Evolutionary conservation across 495 filamentous ascomycete species (phyloP), one percentile per base, ranked within the genome.

Genomic region (Tetracladium setigerum): DNA sequence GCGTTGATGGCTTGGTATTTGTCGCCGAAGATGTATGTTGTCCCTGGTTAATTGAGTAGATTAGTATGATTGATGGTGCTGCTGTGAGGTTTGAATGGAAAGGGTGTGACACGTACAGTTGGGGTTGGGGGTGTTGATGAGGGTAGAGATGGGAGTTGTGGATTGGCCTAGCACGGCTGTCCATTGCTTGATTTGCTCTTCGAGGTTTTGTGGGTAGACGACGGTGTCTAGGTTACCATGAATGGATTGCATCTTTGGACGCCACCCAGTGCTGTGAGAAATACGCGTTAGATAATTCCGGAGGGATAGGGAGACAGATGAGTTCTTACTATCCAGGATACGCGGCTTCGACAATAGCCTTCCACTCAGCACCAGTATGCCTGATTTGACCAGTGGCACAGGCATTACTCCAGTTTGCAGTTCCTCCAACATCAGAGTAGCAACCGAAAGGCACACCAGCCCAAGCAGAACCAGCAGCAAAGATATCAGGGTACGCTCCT

Each of bases 401-500:
- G 27, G 58, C 59, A 18, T 60, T 51, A 48, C 65, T 72, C 73
- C 72, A 75, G 5, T 59, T 62, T 27, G 64, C 62, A 14, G 67
- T 68, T 19, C 64, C 56, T 1, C 65, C 46, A 16, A 36, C 37
- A 38, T 38, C 52, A 3, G 58, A 48, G 59, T 80, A 82, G 65
- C 80, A 83, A 7, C 78, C 79, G 22, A 72, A 77, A 9, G 79
- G 64, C 1, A 84, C 77, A 16, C 80, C 80, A 5, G 76, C 64
- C 61, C 80, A 83, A 32, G 65, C 78, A 8, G 67, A 70, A 9
- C 65, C 68, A 12, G 61, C 67, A 2, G 61, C 65, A 39, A 71
- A 71, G 16, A 71, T 19, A 44, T 71, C 68, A 2, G 68, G 64
- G 39, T 68, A 68, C 0, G 63, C 51, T 4, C 62, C 65, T 0